Evolutionary conservation across 2,329 filamentous ascomycete genomes (phyloP).

Genomic region (Xylariaceae sp.): DNA sequence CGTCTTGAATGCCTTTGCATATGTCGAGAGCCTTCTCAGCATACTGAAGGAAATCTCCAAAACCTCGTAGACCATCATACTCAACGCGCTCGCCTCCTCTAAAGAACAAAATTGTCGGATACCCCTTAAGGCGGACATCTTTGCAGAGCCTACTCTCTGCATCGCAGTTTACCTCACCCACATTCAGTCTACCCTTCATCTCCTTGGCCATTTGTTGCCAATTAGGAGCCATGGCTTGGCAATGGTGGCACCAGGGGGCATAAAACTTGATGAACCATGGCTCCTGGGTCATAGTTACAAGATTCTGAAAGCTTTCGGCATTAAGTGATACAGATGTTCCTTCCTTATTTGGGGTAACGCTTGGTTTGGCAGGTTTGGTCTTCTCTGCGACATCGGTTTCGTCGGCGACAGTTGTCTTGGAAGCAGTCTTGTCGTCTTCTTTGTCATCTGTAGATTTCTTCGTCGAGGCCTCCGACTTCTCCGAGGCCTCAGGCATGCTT

Average conservation of each 20-base stretch:
- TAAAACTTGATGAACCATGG: conserved; percentile 99
- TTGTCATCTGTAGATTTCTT: conserved; percentile 35
- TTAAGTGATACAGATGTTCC: conserved; percentile 78
- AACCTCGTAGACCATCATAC: conserved; percentile 87
- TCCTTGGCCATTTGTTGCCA: conserved; percentile 91
- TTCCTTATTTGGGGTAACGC: conserved; percentile 70
- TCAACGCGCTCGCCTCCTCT: conserved; percentile 89
- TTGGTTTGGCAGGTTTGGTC: conserved; percentile 56
- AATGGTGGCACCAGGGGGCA: conserved; percentile 96
- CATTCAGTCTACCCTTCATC: conserved; percentile 86
- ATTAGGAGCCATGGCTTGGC: conserved; percentile 86
- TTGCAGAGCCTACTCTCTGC: conserved; percentile 87
- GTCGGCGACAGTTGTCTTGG: conserved; percentile 30
- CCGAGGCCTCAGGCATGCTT: conserved; percentile 43
- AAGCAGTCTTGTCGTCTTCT: conserved; percentile 24
- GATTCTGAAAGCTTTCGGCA: conserved; percentile 82
- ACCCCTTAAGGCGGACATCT: conserved; percentile 79
- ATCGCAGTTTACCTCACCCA: conserved; percentile 97
- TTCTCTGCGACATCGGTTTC: conserved; percentile 25
- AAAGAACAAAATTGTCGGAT: conserved; percentile 93
- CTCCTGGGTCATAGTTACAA: conserved; percentile 85
- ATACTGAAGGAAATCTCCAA: conserved; percentile 88
- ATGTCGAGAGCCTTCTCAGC: conserved; percentile 85
- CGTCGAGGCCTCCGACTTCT: conserved; percentile 36
- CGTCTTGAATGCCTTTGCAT: conserved; percentile 77